These are phyloP conservation scores for Pythium monospermum DNA, from an alignment of 352 stramenopile species.

Conservation along the genomic window DNA sequence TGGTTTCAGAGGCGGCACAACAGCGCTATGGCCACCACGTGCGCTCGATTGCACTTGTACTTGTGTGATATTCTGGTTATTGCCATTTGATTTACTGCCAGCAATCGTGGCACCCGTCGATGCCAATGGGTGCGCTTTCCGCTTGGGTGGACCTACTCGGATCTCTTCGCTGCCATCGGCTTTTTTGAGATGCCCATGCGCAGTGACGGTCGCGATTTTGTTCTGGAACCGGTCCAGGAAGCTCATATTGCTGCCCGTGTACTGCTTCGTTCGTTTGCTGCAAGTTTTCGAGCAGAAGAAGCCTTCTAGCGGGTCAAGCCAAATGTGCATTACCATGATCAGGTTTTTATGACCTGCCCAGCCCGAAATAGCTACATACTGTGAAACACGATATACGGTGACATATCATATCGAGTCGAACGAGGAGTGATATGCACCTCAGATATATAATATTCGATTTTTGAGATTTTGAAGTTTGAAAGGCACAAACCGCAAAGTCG, in stretches of 20 bases:
- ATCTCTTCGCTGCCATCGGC: slow-evolving; percentile 79
- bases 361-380: slow-evolving; percentile 34
- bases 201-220: slow-evolving; percentile 80
- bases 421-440: no score
- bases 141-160: slow-evolving; percentile 60
- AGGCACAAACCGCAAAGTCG: background rate
- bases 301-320: background rate
- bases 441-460: no score
- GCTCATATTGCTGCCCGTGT: slow-evolving; percentile 51
- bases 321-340: background rate
- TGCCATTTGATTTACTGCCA: no score
- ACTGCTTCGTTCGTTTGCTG: no score
- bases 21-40: no score
- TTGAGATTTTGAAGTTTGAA: slow-evolving; percentile 26
- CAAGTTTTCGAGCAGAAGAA: no score
- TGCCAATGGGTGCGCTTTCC: slow-evolving; percentile 22
- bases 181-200: slow-evolving; percentile 71
- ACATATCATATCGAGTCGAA: no score
- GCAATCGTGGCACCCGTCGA: background rate
- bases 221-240: slow-evolving; percentile 80
- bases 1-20: no score
- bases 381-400: no score
- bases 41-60: no score
- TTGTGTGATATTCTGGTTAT: no score
- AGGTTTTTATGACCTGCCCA: background rate